Evolutionary conservation across 2,329 filamentous ascomycete genomes (phyloP).

Genomic region (Pseudogymnoascus sp.): DNA sequence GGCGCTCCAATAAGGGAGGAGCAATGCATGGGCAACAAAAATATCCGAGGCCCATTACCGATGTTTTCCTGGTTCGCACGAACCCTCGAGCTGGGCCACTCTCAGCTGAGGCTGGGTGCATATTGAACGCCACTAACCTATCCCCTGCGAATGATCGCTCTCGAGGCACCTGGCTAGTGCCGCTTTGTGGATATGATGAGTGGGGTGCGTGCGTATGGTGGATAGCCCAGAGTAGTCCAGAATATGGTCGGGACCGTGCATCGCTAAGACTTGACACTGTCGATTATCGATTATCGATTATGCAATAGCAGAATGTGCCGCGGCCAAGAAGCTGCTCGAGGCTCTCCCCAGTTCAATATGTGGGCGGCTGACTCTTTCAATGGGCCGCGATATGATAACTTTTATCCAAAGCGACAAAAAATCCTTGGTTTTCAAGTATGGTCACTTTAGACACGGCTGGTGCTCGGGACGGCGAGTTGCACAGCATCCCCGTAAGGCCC

Average conservation of each 20-base stretch:
- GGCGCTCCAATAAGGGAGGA: background rate
- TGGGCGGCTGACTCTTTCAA: background rate
- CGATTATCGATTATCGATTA: background rate
- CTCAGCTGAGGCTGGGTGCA: background rate
- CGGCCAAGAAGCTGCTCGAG: background rate
- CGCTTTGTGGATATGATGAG: background rate
- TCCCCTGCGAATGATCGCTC: slow-evolving; percentile 5
- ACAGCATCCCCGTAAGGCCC: background rate
- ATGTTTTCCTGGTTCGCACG: background rate
- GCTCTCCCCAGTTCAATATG: background rate
- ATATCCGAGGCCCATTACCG: background rate
- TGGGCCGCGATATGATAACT: background rate
- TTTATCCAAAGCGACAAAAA: background rate
- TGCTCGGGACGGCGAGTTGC: background rate
- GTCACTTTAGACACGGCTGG: background rate
- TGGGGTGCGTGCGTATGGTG: background rate
- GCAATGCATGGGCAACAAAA: background rate
- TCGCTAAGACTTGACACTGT: background rate
- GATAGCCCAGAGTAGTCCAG: background rate
- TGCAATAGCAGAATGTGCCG: background rate
- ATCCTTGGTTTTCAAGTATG: background rate
- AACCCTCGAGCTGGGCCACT: background rate
- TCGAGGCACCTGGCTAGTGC: background rate
- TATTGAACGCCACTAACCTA: slow-evolving; percentile 1
- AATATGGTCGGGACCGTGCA: background rate